phyloP scores from a whole-genome alignment of 2,329 filamentous ascomycete species.

The Colletotrichum filicis region DNA sequence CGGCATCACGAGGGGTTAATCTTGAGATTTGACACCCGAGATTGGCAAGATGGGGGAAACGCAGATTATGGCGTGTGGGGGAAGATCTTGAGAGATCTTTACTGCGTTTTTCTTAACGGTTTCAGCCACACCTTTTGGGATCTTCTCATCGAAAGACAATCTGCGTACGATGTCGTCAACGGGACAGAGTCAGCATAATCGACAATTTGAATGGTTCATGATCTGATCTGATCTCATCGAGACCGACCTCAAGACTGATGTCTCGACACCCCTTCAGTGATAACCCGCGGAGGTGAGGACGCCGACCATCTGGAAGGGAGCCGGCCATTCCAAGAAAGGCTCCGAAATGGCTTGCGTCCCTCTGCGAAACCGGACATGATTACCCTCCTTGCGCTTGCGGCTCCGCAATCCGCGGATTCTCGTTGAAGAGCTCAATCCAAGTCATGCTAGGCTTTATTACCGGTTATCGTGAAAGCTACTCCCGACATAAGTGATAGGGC shows the following conservation, averaged over 20 bases:
- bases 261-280: not conserved
- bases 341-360: not conserved
- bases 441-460: not conserved
- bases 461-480: not conserved
- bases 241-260: not conserved
- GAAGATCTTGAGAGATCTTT: not conserved
- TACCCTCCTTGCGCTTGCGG: not conserved
- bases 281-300: not conserved
- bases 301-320: not conserved
- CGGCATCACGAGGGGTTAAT: not conserved
- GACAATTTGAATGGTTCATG: not conserved
- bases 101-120: not conserved
- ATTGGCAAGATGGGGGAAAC: not conserved
- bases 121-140: conserved; percentile 4
- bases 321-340: too few species aligned
- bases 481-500: not conserved
- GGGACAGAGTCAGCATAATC: not conserved
- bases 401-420: not conserved
- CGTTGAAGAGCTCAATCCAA: not conserved
- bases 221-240: not conserved
- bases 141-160: not conserved
- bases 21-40: not conserved
- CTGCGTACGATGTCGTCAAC: not conserved
- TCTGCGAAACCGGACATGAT: not conserved
- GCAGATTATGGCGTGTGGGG: conserved; percentile 14